Conservation (phyloP, 139 green algal genomes). For the Deuterostichococcus epilithicus region DNA sequence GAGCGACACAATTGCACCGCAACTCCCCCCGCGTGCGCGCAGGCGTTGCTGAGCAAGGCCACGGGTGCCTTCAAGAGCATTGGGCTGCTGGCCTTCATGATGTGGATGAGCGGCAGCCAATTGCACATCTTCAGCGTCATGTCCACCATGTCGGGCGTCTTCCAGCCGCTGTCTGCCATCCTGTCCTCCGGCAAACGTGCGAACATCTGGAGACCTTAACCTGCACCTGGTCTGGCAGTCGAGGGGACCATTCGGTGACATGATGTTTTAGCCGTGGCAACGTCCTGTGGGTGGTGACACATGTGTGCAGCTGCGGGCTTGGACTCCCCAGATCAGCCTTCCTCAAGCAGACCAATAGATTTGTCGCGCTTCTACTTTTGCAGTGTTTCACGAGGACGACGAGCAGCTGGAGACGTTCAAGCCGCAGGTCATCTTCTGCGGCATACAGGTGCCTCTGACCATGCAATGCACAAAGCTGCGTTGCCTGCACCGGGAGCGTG, state of each 20-base stretch:
- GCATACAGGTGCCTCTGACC: conserved; percentile 48
- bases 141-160: conserved; percentile 77
- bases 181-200: conserved; percentile 59
- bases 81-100: conserved; percentile 92
- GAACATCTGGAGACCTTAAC: neutral
- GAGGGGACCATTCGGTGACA: no score
- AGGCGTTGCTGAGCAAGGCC: conserved; percentile 18
- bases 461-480: no score
- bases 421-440: conserved; percentile 74
- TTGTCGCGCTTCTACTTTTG: neutral
- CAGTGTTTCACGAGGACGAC: conserved; percentile 65
- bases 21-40: neutral
- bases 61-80: conserved; percentile 21
- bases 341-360: no score
- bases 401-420: conserved; percentile 59
- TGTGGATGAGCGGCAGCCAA: conserved; percentile 88
- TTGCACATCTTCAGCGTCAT: conserved; percentile 95
- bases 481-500: no score
- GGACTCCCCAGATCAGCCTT: no score
- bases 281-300: no score
- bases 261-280: no score
- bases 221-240: neutral
- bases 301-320: no score
- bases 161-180: conserved; percentile 73
- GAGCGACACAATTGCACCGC: neutral